These are phyloP conservation scores for Boletus rubroflammeus DNA, from an alignment of 768 basidiomycete genomes.

Conservation along the genomic window DNA sequence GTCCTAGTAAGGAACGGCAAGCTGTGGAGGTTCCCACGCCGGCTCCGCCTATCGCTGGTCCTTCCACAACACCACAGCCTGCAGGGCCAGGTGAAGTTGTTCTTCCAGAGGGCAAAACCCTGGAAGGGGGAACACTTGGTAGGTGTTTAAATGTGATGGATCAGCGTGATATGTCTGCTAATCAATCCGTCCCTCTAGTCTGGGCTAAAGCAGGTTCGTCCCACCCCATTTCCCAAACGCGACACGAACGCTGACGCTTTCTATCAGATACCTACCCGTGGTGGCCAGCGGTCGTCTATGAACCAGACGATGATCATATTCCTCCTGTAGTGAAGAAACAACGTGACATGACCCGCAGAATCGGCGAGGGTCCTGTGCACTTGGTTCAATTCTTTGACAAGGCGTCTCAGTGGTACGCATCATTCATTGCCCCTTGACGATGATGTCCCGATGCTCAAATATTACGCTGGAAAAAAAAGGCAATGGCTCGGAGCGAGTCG, in stretches of 20 bases:
- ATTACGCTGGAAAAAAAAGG: conserved; percentile 39
- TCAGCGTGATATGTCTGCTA: background rate
- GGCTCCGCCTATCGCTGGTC: conserved; percentile 6
- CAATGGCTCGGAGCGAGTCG: conserved; percentile 54
- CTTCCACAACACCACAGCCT: conserved; percentile 6
- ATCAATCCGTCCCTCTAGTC: conserved; percentile 41
- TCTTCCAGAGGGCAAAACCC: conserved; percentile 33
- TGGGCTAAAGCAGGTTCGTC: conserved; percentile 77
- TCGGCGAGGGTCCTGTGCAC: conserved; percentile 45
- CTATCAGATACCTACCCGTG: conserved; percentile 71
- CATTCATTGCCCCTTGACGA: background rate
- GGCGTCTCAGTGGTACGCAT: conserved; percentile 53
- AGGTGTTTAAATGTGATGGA: conserved; percentile 16
- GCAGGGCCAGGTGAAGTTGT: conserved; percentile 32
- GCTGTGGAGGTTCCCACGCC: background rate
- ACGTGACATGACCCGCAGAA: conserved; percentile 29
- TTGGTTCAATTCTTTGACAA: conserved; percentile 83
- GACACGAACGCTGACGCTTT: conserved; percentile 4
- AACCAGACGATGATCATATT: conserved; percentile 55
- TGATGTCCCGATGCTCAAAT: background rate
- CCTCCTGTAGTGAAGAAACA: conserved; percentile 39
- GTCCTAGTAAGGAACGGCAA: conserved; percentile 8
- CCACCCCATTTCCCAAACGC: background rate
- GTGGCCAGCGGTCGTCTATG: conserved; percentile 82
- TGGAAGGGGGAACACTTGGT: conserved; percentile 68